These are phyloP conservation scores for Pseudogymnoascus sp. DNA, from an alignment of 2,329 filamentous ascomycete genomes.

Conservation along the genomic window DNA sequence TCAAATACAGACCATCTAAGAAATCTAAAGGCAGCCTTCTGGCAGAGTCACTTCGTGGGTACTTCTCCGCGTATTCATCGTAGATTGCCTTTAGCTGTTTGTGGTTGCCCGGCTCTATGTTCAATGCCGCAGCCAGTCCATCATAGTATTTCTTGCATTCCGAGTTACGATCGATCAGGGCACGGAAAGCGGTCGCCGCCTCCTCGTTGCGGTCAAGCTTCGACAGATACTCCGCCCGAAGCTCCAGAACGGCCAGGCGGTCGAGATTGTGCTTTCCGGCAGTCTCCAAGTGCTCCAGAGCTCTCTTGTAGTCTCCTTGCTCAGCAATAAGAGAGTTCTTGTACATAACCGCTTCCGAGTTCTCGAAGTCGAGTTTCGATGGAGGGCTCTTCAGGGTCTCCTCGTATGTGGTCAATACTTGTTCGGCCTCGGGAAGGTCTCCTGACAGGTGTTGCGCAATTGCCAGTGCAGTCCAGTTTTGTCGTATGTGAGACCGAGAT, in stretches of 20 bases:
- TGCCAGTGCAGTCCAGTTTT: constrained; percentile 97
- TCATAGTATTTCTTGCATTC: constrained; percentile 85
- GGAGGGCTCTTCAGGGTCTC: constrained; percentile 80
- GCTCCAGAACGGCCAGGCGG: constrained; percentile 74
- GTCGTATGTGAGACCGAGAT: constrained; percentile 67
- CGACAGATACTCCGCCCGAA: constrained; percentile 74
- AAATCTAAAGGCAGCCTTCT: constrained; percentile 85
- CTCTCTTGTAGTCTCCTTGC: constrained; percentile 70
- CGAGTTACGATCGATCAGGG: constrained; percentile 74
- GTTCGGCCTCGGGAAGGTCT: constrained; percentile 77
- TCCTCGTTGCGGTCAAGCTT: constrained; percentile 70
- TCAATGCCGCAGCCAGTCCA: constrained; percentile 61
- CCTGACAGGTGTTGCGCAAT: constrained; percentile 89
- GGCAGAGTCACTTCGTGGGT: constrained; percentile 74
- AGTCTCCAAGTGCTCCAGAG: constrained; percentile 75
- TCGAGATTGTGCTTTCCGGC: constrained; percentile 73
- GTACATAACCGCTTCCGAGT: constrained; percentile 89
- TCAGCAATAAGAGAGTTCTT: constrained; percentile 94
- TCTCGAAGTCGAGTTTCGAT: constrained; percentile 72
- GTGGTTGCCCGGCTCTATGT: constrained; percentile 50
- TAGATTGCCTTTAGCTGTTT: constrained; percentile 66
- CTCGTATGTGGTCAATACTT: constrained; percentile 84
- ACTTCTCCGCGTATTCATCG: constrained; percentile 71
- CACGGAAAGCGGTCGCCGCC: constrained; percentile 71
- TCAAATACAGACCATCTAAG: constrained; percentile 51